phyloP scores from a whole-genome alignment of 768 basidiomycete genomes.

The Suillus lakei region DNA sequence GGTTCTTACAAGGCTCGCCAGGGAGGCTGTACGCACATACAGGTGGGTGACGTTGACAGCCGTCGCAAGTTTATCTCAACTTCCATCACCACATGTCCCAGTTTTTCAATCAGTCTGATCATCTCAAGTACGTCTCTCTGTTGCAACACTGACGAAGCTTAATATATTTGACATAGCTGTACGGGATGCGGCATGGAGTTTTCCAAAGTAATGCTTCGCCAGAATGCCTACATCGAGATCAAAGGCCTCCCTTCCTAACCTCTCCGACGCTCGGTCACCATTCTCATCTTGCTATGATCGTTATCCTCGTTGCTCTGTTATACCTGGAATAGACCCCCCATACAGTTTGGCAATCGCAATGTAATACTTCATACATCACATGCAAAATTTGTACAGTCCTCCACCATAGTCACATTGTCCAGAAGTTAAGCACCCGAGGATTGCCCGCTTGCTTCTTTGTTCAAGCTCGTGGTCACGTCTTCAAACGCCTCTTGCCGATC shows the following conservation, averaged over 20 bases:
- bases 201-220: constrained; percentile 43
- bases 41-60: constrained; percentile 29
- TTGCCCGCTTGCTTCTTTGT: constrained; percentile 58
- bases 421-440: constrained; percentile 23
- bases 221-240: constrained; percentile 47
- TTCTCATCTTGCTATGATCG: constrained; percentile 1
- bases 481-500: constrained; percentile 62
- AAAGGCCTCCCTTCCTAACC: constrained; percentile 40
- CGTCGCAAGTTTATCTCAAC: constrained; percentile 11
- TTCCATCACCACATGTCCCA: constrained; percentile 15
- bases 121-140: constrained; percentile 40
- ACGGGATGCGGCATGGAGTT: constrained; percentile 45
- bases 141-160: background rate
- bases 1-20: constrained; percentile 46
- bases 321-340: constrained; percentile 20
- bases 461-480: constrained; percentile 68
- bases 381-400: constrained; percentile 21
- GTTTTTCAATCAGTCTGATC: constrained; percentile 46
- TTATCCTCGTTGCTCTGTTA: constrained; percentile 9
- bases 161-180: constrained; percentile 32
- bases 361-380: constrained; percentile 32
- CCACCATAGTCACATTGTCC: constrained; percentile 23
- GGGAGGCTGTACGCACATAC: constrained; percentile 47
- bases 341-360: constrained; percentile 26
- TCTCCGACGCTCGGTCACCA: constrained; percentile 2